phyloP scores from a whole-genome alignment of 1,139 yeast species.

The Candida mesenterica region DNA sequence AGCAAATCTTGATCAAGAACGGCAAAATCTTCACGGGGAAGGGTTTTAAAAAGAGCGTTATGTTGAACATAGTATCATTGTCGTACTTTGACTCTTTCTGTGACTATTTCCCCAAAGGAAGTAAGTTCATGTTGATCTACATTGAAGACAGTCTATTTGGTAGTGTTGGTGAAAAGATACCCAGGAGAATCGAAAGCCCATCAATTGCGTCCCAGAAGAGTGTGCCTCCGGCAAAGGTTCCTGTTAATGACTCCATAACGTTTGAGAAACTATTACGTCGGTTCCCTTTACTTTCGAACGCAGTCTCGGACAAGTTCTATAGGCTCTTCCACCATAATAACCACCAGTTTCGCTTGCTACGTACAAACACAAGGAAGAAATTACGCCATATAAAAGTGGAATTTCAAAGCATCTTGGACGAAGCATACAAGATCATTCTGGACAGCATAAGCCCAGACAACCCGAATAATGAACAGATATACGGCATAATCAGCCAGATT shows the following conservation, averaged over 20 bases:
- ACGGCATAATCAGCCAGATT: constrained; percentile 31
- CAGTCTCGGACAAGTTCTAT: constrained; percentile 47
- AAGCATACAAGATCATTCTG: constrained; percentile 40
- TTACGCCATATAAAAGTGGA: constrained; percentile 29
- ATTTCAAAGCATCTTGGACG: constrained; percentile 35
- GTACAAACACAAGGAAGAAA: constrained; percentile 30
- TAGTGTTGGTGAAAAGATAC: constrained; percentile 9
- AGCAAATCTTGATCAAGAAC: constrained; percentile 56
- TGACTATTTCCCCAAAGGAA: constrained; percentile 48
- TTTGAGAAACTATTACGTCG: constrained; percentile 40
- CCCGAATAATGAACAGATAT: constrained; percentile 37
- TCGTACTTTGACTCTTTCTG: constrained; percentile 45
- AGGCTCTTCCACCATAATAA: constrained; percentile 46
- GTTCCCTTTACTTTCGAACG: constrained; percentile 46
- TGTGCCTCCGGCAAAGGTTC: neutral
- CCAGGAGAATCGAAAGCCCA: constrained; percentile 5
- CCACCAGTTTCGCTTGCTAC: constrained; percentile 30
- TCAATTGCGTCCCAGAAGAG: neutral
- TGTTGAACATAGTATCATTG: constrained; percentile 43
- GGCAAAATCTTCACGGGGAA: constrained; percentile 53
- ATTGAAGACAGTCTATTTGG: constrained; percentile 55
- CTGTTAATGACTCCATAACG: constrained; percentile 10
- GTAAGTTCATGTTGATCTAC: constrained; percentile 50
- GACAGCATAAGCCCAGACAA: constrained; percentile 38
- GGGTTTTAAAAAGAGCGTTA: constrained; percentile 54